phyloP scores from a whole-genome alignment of 768 basidiomycete genomes.

The Amanita phalloides region DNA sequence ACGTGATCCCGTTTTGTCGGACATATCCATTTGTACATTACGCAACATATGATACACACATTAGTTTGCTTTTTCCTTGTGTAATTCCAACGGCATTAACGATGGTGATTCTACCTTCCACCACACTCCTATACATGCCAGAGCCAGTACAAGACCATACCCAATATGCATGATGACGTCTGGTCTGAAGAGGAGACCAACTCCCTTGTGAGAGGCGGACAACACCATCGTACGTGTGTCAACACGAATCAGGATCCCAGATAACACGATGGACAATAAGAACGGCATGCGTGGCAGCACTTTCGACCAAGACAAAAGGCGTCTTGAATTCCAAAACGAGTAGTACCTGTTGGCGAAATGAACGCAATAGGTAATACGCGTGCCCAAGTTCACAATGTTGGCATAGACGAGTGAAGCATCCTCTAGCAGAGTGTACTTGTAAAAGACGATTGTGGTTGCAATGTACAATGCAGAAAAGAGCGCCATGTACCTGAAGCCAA shows the following conservation, averaged over 20 bases:
- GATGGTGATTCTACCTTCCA: constrained; percentile 4
- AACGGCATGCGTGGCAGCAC: background rate
- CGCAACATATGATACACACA: background rate
- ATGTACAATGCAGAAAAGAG: constrained; percentile 64
- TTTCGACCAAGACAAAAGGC: constrained; percentile 2
- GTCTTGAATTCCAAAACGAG: background rate
- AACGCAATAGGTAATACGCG: constrained; percentile 52
- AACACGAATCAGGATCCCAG: background rate
- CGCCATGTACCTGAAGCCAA: constrained; percentile 53
- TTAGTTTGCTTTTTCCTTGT: background rate
- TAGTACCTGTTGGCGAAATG: constrained; percentile 39
- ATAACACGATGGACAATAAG: background rate
- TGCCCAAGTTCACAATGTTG: constrained; percentile 57
- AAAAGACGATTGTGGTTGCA: constrained; percentile 33
- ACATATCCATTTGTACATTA: background rate
- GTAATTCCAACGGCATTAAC: background rate
- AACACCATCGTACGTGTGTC: background rate
- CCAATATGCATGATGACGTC: constrained; percentile 6
- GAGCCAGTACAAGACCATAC: constrained; percentile 6
- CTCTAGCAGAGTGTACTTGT: constrained; percentile 33
- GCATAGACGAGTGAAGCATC: constrained; percentile 69
- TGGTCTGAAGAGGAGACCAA: constrained; percentile 2
- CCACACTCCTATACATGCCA: constrained; percentile 8
- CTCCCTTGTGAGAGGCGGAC: background rate
- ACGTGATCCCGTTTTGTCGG: background rate